Evolutionary conservation across 805 yeast species (phyloP), one percentile per base, ranked within the genome.

Genomic region (Cyberlindnera mycetangii): DNA sequence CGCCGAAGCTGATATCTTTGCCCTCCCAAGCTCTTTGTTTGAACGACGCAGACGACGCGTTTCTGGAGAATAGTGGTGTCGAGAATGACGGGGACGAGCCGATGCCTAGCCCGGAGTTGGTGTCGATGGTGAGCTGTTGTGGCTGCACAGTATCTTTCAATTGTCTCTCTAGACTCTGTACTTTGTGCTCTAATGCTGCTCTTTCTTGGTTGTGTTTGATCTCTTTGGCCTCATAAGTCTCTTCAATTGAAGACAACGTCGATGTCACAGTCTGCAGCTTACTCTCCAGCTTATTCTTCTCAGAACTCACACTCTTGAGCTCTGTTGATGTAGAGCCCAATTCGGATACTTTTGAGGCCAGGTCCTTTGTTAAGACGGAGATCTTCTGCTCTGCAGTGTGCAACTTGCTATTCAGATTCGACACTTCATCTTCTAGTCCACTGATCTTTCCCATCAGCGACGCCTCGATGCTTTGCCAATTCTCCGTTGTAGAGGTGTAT

Each of bases 391-490:
- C 49, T 25, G 37, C 51, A 32, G 38, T 41, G 22, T 24, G 41
- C 20, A 67, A 66, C 33, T 60, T 62, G 36, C 55, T 56, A 32
- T 59, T 56, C 37, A 71, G 51, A 6, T 61, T 64, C 28, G 69
- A 74, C 7, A 76, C 59, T 41, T 79, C 79, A 38, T 56, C 59
- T 46, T 76, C 75, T n/a, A 74, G 51, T 14, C 54, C 45, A 5
- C 75, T 60, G 16, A 82, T 69, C 45, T 75, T 76, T 8, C 66
- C 61, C 48, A 72, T 67, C 47, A 89, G 70, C 3, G 79, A 71
- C 32, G 84, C 75, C 62, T 93, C 97, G 34, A 89, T 81, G 16
- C 80, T 68, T 45, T 84, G 82, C 95, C 96, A 88, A 60, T 84
- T 87, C 50, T 83, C 88, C 45, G 83, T 83, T 0, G 92, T 85